These are phyloP conservation scores for Sphagnum tenellum DNA, from an alignment of 225 moss, liverwort and hornwort species.

Conservation along the genomic window DNA sequence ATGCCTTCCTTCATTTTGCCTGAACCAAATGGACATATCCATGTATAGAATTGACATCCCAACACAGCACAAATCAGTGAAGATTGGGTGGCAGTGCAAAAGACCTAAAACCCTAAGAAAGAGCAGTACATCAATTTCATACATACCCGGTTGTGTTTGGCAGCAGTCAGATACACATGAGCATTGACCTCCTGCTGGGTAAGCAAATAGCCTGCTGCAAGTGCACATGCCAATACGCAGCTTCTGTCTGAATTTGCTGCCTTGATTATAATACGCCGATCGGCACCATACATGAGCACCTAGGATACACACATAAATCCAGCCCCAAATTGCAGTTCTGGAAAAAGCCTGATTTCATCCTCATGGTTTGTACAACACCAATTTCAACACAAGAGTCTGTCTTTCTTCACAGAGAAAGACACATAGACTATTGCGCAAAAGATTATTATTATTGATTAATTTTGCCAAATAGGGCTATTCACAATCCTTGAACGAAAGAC, in stretches of 20 bases:
- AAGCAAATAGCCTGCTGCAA: constrained; percentile 55
- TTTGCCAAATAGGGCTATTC: background rate
- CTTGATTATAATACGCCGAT: constrained; percentile 46
- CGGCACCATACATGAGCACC: constrained; percentile 63
- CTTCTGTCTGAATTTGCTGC: constrained; percentile 55
- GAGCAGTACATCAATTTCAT: background rate
- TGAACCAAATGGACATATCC: too few relatives aligned
- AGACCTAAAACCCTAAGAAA: background rate
- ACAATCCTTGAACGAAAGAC: too few relatives aligned
- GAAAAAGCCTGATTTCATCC: too few relatives aligned
- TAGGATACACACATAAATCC: constrained; percentile 8
- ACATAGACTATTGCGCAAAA: too few relatives aligned
- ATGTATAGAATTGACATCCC: too few relatives aligned
- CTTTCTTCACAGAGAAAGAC: too few relatives aligned
- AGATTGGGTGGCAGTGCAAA: background rate
- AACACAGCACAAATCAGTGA: too few relatives aligned
- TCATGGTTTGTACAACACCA: too few relatives aligned
- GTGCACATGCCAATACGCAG: constrained; percentile 71
- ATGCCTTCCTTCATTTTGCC: too few relatives aligned
- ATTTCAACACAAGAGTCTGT: too few relatives aligned
- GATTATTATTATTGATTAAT: too few relatives aligned
- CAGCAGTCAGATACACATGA: constrained; percentile 42
- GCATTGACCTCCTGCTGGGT: constrained; percentile 15
- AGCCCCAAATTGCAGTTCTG: too few relatives aligned
- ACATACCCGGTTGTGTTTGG: constrained; percentile 56